Base-by-base conservation (phyloP, 1,284 basidiomycete genomes). In the Irpex sp. region DNA sequence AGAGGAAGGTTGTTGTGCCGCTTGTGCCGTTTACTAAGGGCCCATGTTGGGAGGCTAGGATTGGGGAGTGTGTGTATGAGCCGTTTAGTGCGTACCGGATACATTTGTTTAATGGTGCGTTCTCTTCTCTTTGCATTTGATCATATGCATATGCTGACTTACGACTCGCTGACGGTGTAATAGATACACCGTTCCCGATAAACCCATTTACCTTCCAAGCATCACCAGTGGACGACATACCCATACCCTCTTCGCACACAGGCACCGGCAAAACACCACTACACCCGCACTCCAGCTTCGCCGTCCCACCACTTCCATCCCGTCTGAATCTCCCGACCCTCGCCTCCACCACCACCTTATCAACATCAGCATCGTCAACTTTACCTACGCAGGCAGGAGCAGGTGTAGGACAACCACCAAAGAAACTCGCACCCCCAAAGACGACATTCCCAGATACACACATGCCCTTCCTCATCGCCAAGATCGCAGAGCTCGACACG, bases 141-240 rank as follows among this genome's bases (percentile, higher is more conserved):
- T 37, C 36, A 31, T 57, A 15, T 21, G 21, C 21, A 21, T 21
- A 21, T 21, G 21, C 21, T 21, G 21, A 21, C 21, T 21, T 21
- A 21, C 21, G 21, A 21, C 21, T 21, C 21, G 21, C 21, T 31
- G 31, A 31, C 31, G 31, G 56, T 58, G 36, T n/a, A 43, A 35
- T 63, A 95, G 93, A 94, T 75, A 82, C 88, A 0, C 83, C 88
- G 15, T 81, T 83, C 66, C 85, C 88, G 5, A 81, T 95, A 59
- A 81, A 95, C 72, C 93, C 93, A 0, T 93, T 94, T 76, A 84
- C 83, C 1, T 94, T 85, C 67, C 79, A 88, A 26, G 88, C 91
- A 1, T 75, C 74, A 3, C 68, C 78, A 2, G 73, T 82, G 1
- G 21, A 5, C 11, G 36, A 59, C 13, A 8, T 21, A 11, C 43